Evolutionary conservation across 306 rosid genomes (phyloP).

Genomic region (Citrullus amarus): DNA sequence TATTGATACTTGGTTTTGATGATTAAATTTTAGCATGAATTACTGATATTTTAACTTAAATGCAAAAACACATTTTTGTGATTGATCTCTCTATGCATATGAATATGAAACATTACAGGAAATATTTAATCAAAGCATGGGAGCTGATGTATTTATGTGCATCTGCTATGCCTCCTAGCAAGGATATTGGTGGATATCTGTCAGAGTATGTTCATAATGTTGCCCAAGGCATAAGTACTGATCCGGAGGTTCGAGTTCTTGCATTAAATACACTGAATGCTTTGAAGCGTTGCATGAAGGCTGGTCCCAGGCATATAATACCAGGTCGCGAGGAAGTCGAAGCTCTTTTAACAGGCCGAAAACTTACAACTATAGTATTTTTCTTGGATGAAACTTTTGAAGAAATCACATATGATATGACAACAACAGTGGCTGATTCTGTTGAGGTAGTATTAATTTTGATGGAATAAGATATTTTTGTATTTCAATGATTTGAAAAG

Average conservation of each 20-base stretch:
- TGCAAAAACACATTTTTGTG: not conserved
- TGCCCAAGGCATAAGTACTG: constrained; percentile 45
- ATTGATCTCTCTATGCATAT: not conserved
- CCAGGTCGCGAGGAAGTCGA: constrained; percentile 93
- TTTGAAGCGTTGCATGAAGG: constrained; percentile 80
- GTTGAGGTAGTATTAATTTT: constrained; percentile 38
- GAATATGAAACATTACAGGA: constrained; percentile 32
- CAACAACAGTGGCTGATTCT: constrained; percentile 87
- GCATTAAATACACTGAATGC: constrained; percentile 75
- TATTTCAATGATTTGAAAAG: too few relatives aligned
- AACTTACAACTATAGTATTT: constrained; percentile 82
- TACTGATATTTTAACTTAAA: not conserved
- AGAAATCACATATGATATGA: constrained; percentile 88
- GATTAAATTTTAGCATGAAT: constrained; percentile 2
- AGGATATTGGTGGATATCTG: constrained; percentile 75
- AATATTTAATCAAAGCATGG: constrained; percentile 81
- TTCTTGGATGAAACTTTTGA: constrained; percentile 95
- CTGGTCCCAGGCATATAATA: constrained; percentile 80
- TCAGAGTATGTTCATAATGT: constrained; percentile 78
- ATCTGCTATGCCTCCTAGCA: constrained; percentile 91
- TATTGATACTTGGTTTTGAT: not conserved
- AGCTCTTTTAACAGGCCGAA: constrained; percentile 67
- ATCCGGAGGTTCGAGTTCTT: constrained; percentile 62
- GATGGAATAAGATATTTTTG: too few relatives aligned
- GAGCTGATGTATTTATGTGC: constrained; percentile 83